These are phyloP conservation scores for Globisporangium polare DNA, from an alignment of 352 stramenopile genomes.

Conservation along the genomic window DNA sequence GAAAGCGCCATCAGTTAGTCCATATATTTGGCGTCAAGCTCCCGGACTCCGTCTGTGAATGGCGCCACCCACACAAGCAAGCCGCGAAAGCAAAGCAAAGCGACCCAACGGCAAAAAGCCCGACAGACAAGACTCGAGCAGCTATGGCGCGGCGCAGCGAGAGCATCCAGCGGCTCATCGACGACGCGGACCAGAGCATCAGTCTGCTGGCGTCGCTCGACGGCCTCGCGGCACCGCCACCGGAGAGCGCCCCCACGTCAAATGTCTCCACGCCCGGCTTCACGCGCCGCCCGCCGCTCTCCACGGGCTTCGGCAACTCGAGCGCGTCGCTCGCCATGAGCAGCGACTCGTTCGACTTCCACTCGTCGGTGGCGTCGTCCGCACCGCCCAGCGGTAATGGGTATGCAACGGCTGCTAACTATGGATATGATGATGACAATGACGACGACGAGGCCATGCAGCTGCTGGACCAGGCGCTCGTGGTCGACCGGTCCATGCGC, in stretches of 20 bases:
- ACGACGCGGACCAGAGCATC: slow-evolving; percentile 68
- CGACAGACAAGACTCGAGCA: neutral
- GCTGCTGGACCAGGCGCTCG: slow-evolving; percentile 8
- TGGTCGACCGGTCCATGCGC: slow-evolving; percentile 48
- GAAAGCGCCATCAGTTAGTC: no score
- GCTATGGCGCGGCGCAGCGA: slow-evolving; percentile 35
- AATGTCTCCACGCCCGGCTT: neutral
- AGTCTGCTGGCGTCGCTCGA: slow-evolving; percentile 66
- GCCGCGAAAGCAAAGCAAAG: no score
- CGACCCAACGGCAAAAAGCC: no score
- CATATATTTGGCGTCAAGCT: no score
- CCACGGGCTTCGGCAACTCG: slow-evolving; percentile 13
- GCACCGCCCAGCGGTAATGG: neutral
- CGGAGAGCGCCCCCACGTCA: neutral
- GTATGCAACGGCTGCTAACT: no score
- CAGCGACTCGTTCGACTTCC: slow-evolving; percentile 37
- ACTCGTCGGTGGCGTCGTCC: slow-evolving; percentile 13
- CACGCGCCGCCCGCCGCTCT: slow-evolving; percentile 11
- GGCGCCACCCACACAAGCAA: no score
- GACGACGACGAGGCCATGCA: slow-evolving; percentile 17
- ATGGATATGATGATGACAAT: slow-evolving; percentile 12
- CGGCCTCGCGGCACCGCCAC: neutral
- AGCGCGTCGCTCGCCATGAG: slow-evolving; percentile 17
- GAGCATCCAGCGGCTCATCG: slow-evolving; percentile 68
- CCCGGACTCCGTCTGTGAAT: no score